Base-by-base conservation (phyloP, 345 rosid species). In the Carallia brachiata region DNA sequence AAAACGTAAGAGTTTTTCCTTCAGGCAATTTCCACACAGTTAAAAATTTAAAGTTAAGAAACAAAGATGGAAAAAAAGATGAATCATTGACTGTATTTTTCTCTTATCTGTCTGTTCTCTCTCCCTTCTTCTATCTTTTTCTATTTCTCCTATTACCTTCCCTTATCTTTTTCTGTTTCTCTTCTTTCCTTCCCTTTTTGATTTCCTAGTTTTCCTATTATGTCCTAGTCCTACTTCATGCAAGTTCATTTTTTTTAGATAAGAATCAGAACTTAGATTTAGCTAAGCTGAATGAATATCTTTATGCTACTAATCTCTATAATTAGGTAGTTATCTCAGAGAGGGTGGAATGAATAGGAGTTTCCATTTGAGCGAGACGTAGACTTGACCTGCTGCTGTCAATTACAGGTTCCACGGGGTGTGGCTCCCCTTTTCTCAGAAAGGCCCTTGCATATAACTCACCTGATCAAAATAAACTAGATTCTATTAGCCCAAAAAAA, bases 331-430 rank as follows among this genome's bases (percentile, higher is more conserved):
- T 34, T 31, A 52, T 59, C 52, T 32, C 54, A 66, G 1, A 10
- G 64, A 59, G 34, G 31, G 54, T 60, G 34, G 55, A 69, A 73
- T 0, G 13, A 69, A 65, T n/a, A 54, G 36, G 50, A 34, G 57
- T 65, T 15, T 55, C 36, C 50, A 52, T 47, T 74, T 69, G 61
- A 71, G 62, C 36, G 28, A 73, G 82, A 80, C 68, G 69, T 62
- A 37, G 56, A 57, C 63, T 69, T 47, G 40, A 95, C 99, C 99
- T 90, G 94, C 99, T 92, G 82, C 99, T 96, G 76, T 96, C 98
- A 75, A 96, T 86, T 68, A 96, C 99, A 61, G 97, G 65, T 86
- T 96, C 99, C 73, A 96, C 98, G 3, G 99, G 98, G 84, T 90
- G 97, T 5, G 82, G 96, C 66, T 96, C 98, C 50, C 95, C 99